Evolutionary conservation across 2,329 filamentous ascomycete genomes (phyloP), one percentile per base, ranked within the genome.

Genomic region (Microdochium bolleyi): DNA sequence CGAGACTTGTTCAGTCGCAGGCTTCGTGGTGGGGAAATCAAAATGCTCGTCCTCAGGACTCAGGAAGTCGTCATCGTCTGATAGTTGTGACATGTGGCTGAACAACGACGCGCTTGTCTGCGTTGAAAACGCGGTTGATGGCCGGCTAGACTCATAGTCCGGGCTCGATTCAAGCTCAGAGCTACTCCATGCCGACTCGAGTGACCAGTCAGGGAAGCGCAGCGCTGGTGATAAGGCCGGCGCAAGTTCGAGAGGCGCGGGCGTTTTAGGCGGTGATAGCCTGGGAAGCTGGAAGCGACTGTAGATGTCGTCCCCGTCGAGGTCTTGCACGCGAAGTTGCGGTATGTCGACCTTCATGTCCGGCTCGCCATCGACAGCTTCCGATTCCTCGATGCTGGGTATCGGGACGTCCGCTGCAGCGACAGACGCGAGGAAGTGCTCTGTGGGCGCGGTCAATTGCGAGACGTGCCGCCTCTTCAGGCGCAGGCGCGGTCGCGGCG

Each of bases 401-500:
- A 86, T 77, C 24, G 82, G 80, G 3, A 84, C 71, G 62, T 86
- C 83, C 55, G 81, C 83, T 19, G 82, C 81, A 48, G 80, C 82
- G 53, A 86, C 83, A 3, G 82, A 85, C 2, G 81, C 82, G n/a
- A 86, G 75, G 61, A 86, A 86, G 50, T 85, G 80, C 61, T 83
- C 74, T 1, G 83, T 85, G 2, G 83, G 81, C 37, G 81, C 81
- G 54, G 74, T 67, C 11, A 80, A 70, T 53, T 76, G 73, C 46
- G 78, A 75, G 37, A 73, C 73, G 60, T 76, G 73, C 59, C 80
- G 79, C 60, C 76, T 74, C 66, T 80, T 80, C 55, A 84, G 65
- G 57, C 73, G 75, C 59, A 83, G 71, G 51, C 77, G 77, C 55
- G 75, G 78, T 60, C 77, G 74, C 46, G 75, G 76, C 24, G 78